Percentiles rank a stretch among this genome's conserved stretches.
phyloP scores from a whole-genome alignment of 2,329 filamentous ascomycete genomes.

The Fusarium poae region DNA sequence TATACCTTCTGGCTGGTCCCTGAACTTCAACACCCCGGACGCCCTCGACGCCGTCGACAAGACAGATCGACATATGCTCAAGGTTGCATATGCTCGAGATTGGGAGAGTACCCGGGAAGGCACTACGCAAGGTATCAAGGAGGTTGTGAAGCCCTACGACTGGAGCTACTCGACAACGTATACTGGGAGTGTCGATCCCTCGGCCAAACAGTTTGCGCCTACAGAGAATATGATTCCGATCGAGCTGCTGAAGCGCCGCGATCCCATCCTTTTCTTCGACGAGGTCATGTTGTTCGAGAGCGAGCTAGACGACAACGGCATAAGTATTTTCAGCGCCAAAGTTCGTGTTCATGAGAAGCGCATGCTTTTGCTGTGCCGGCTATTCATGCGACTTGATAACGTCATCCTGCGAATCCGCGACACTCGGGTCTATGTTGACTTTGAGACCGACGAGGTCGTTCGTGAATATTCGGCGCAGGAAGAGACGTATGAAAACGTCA shows the following conservation, averaged over 20 bases:
- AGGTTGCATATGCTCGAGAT: conserved; percentile 90
- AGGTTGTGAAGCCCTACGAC: conserved; percentile 95
- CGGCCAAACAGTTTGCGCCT: conserved; percentile 48
- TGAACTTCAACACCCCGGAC: conserved; percentile 87
- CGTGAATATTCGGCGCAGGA: conserved; percentile 93
- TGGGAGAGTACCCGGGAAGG: conserved; percentile 80
- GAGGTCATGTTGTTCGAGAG: conserved; percentile 97
- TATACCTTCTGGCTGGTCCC: conserved; percentile 77
- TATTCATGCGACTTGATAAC: conserved; percentile 94
- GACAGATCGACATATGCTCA: conserved; percentile 89
- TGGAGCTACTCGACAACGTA: conserved; percentile 98
- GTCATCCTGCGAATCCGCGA: conserved; percentile 90
- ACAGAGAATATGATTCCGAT: conserved; percentile 75
- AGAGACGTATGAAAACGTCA: conserved; percentile 81
- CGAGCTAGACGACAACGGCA: conserved; percentile 97
- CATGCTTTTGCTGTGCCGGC: conserved; percentile 84
- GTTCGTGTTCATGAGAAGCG: conserved; percentile 91
- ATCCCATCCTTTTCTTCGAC: conserved; percentile 97
- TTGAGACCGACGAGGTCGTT: conserved; percentile 81
- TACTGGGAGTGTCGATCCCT: conserved; percentile 72
- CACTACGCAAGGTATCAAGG: conserved; percentile 87
- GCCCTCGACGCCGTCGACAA: conserved; percentile 94
- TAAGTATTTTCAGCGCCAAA: conserved; percentile 90
- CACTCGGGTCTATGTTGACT: conserved; percentile 92
- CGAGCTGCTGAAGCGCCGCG: conserved; percentile 85